Evolutionary conservation across 441 rosid species (phyloP).

Genomic region (Flueggea neowawraea): DNA sequence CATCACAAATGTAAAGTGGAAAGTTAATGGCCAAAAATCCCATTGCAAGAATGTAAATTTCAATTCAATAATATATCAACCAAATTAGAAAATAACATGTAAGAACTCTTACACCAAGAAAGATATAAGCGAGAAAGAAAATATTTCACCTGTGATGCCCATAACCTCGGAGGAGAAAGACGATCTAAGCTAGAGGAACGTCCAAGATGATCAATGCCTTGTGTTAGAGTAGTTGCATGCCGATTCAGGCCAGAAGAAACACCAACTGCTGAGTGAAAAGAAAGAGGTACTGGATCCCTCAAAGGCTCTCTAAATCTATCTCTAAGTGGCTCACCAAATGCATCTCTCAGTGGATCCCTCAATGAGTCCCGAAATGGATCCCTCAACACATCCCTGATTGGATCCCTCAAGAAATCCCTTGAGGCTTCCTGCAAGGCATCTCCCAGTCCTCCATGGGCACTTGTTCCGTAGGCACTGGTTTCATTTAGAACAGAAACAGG

Average conservation of each 20-base stretch:
- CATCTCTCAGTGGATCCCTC: constrained; percentile 11
- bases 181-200: constrained; percentile 38
- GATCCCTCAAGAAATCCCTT: constrained; percentile 8
- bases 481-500: constrained; percentile 42
- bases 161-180: constrained; percentile 46
- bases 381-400: constrained; percentile 6
- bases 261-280: constrained; percentile 36
- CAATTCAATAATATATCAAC: too few species aligned
- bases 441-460: background rate
- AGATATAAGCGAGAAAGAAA: constrained; percentile 12
- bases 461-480: constrained; percentile 40
- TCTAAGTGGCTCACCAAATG: constrained; percentile 4
- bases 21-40: too few species aligned
- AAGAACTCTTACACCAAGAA: too few species aligned
- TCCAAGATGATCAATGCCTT: constrained; percentile 45
- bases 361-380: constrained; percentile 1
- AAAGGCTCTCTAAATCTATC: constrained; percentile 10
- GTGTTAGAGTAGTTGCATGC: constrained; percentile 26
- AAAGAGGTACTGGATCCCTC: too few species aligned
- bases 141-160: constrained; percentile 65
- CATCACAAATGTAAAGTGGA: too few species aligned
- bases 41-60: too few species aligned
- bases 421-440: constrained; percentile 7
- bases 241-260: constrained; percentile 38
- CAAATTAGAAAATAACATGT: too few species aligned